Evolutionary conservation across 1,284 basidiomycete species (phyloP).

Genomic region (Ganoderma sinense): DNA sequence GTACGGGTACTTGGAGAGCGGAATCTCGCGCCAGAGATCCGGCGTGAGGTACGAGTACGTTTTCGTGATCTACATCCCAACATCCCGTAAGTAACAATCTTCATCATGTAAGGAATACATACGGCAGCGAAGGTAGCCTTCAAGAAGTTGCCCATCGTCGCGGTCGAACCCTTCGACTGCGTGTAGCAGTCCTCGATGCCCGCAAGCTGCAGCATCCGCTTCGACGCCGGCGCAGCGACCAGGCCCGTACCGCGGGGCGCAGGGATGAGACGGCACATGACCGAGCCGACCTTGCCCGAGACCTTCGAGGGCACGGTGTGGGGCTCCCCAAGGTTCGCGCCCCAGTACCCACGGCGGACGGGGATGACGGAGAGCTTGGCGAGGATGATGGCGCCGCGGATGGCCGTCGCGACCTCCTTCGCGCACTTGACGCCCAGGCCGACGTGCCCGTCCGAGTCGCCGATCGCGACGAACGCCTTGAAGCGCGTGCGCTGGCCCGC

Average conservation of each 20-base stretch:
- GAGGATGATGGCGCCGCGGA: slow-evolving; percentile 98
- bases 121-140: slow-evolving; percentile 98
- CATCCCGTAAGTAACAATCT: slow-evolving; percentile 13
- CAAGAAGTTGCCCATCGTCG: slow-evolving; percentile 99
- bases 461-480: slow-evolving; percentile 99
- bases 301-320: slow-evolving; percentile 99
- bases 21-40: slow-evolving; percentile 97
- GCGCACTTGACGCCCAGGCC: slow-evolving; percentile 99
- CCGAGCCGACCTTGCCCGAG: slow-evolving; percentile 97
- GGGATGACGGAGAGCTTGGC: slow-evolving; percentile 96
- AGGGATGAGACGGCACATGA: slow-evolving; percentile 99
- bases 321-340: slow-evolving; percentile 96
- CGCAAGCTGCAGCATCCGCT: slow-evolving; percentile 96
- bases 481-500: slow-evolving; percentile 99
- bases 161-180: slow-evolving; percentile 97
- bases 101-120: too few relatives aligned
- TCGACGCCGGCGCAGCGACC: slow-evolving; percentile 97
- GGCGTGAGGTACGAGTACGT: slow-evolving; percentile 98
- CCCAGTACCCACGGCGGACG: slow-evolving; percentile 99
- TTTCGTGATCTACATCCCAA: slow-evolving; percentile 83
- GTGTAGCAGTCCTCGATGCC: slow-evolving; percentile 97
- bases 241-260: slow-evolving; percentile 99
- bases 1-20: slow-evolving; percentile 88
- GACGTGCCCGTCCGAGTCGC: slow-evolving; percentile 98
- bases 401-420: slow-evolving; percentile 99